These are phyloP conservation scores for Cyberlindnera xishuangbannaensis DNA, from an alignment of 805 yeast genomes.

Conservation along the genomic window DNA sequence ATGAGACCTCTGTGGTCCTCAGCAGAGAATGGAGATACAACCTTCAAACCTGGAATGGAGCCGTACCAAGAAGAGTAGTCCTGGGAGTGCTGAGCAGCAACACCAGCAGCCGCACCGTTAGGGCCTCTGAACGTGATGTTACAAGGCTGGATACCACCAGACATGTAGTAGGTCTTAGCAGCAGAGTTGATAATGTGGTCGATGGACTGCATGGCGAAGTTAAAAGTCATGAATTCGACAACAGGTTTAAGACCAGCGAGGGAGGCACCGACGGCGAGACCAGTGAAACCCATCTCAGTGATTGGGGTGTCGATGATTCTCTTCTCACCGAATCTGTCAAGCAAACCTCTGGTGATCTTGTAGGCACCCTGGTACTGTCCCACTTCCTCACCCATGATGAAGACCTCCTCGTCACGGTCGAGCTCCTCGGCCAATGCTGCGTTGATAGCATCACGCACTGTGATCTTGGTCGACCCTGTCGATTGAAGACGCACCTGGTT, in stretches of 20 bases:
- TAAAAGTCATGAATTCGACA: slow-evolving; percentile 98
- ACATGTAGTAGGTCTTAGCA: slow-evolving; percentile 98
- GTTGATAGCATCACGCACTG: slow-evolving; percentile 97
- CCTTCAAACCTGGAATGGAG: slow-evolving; percentile 96
- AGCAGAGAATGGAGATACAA: slow-evolving; percentile 89
- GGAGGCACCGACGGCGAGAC: slow-evolving; percentile 81
- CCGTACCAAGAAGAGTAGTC: slow-evolving; percentile 98
- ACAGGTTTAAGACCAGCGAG: slow-evolving; percentile 86
- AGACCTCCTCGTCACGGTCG: slow-evolving; percentile 91
- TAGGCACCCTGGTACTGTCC: slow-evolving; percentile 99
- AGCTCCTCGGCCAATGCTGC: slow-evolving; percentile 94
- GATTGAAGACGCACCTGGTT: slow-evolving; percentile 12
- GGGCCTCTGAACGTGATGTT: slow-evolving; percentile 98
- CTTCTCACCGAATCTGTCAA: slow-evolving; percentile 75
- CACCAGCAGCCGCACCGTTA: slow-evolving; percentile 99
- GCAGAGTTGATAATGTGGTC: slow-evolving; percentile 98
- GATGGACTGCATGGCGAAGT: slow-evolving; percentile 99
- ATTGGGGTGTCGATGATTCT: slow-evolving; percentile 87
- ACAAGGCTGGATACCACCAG: slow-evolving; percentile 98
- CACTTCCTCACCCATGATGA: slow-evolving; percentile 97
- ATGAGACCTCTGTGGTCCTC: slow-evolving; percentile 94
- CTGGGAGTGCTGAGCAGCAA: slow-evolving; percentile 99
- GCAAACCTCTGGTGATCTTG: slow-evolving; percentile 90
- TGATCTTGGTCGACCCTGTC: slow-evolving; percentile 49
- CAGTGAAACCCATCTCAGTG: slow-evolving; percentile 99